A percentile compares a stretch with the other conserved stretches of the same genome.
phyloP scores from a whole-genome alignment of 129 eudicot genomes.

The Tanacetum coccineum region DNA sequence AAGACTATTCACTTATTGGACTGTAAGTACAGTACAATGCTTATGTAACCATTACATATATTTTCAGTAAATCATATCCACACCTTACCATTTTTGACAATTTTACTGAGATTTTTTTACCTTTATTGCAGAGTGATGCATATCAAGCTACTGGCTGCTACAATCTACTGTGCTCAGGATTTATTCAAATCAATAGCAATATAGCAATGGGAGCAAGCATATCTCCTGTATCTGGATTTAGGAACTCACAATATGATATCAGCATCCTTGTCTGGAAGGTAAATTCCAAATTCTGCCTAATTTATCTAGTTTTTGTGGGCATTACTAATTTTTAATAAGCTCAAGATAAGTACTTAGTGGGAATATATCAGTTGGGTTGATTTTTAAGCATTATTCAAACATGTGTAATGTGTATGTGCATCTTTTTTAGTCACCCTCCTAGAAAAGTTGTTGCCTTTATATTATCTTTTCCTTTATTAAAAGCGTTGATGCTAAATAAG shows the following conservation, averaged over 20 bases:
- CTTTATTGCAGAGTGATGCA: conserved; percentile 76
- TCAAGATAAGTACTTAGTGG: conserved; percentile 24
- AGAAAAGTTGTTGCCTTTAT: conserved; percentile 31
- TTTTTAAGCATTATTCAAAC: conserved; percentile 32
- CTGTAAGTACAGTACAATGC: conserved; percentile 57
- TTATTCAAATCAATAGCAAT: conserved; percentile 81
- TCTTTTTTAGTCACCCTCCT: conserved; percentile 25
- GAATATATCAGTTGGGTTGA: conserved; percentile 27
- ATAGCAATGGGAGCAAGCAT: conserved; percentile 99
- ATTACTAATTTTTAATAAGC: conserved; percentile 18
- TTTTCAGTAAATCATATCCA: too few species aligned
- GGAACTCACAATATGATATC: conserved; percentile 79
- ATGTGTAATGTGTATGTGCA: conserved; percentile 17
- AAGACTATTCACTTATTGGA: conserved; percentile 95
- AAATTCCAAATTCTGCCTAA: conserved; percentile 33
- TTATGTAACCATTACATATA: background rate
- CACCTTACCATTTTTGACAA: background rate
- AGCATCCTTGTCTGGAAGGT: conserved; percentile 97
- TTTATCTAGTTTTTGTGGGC: conserved; percentile 18
- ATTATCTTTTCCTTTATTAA: conserved; percentile 22
- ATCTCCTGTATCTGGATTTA: conserved; percentile 79
- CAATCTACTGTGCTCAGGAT: conserved; percentile 89
- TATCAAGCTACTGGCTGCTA: conserved; percentile 99
- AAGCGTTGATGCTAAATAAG: conserved; percentile 26
- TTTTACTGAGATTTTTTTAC: background rate